Conservation (phyloP, 1,139 yeast genomes). For the Candida tropicalis region DNA sequence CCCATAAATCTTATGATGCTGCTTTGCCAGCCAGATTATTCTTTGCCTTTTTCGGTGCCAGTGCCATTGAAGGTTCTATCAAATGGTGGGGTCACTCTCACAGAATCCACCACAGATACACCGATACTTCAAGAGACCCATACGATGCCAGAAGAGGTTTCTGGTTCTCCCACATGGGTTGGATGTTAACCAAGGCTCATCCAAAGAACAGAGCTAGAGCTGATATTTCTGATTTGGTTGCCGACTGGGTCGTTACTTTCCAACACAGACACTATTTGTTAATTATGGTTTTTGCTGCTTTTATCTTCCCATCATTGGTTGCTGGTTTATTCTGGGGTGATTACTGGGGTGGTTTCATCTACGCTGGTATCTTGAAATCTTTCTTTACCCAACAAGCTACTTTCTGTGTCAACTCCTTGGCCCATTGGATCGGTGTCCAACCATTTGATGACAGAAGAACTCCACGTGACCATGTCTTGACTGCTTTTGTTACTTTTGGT, state of each 20-base stretch:
- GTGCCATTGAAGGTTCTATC: constrained; percentile 94
- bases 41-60: constrained; percentile 87
- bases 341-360: constrained; percentile 88
- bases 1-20: constrained; percentile 89
- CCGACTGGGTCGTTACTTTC: constrained; percentile 87
- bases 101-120: constrained; percentile 96
- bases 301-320: constrained; percentile 70
- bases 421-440: constrained; percentile 98
- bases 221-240: constrained; percentile 87
- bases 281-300: constrained; percentile 67
- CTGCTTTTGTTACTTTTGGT: constrained; percentile 95
- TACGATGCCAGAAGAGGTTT: constrained; percentile 96
- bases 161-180: constrained; percentile 95
- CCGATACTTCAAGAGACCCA: constrained; percentile 96
- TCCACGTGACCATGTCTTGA: constrained; percentile 92
- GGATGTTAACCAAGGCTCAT: constrained; percentile 95
- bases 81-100: constrained; percentile 99
- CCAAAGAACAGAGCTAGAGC: constrained; percentile 96
- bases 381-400: constrained; percentile 95
- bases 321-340: constrained; percentile 89
- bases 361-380: constrained; percentile 85
- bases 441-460: constrained; percentile 98
- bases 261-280: constrained; percentile 90
- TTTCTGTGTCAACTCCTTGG: constrained; percentile 96
- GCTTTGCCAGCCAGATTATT: constrained; percentile 67